These are phyloP conservation scores for Phytopythium aichiense DNA, from an alignment of 352 stramenopile genomes.

Conservation along the genomic window DNA sequence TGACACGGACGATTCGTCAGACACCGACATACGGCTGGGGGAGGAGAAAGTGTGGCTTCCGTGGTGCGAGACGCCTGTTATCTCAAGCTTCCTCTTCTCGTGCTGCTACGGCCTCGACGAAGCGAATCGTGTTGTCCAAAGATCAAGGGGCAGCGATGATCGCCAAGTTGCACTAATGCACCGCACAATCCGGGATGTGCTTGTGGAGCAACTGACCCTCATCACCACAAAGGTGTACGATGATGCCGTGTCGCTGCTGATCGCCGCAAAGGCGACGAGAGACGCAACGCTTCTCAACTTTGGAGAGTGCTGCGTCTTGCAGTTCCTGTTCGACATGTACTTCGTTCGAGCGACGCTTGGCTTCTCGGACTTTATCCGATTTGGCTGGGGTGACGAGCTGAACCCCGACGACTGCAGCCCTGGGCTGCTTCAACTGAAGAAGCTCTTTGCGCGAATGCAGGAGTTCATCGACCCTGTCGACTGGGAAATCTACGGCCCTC, in stretches of 20 bases:
- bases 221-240: slow-evolving; percentile 70
- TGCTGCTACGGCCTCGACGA: slow-evolving; percentile 84
- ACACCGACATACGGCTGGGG: slow-evolving; percentile 34
- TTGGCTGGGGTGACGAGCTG: slow-evolving; percentile 84
- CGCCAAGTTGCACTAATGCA: slow-evolving; percentile 64
- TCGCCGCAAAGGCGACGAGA: slow-evolving; percentile 44
- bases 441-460: slow-evolving; percentile 71
- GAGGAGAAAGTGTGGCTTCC: slow-evolving; percentile 83
- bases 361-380: slow-evolving; percentile 85
- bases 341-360: slow-evolving; percentile 82
- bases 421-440: slow-evolving; percentile 49
- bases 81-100: slow-evolving; percentile 83
- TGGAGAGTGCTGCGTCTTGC: slow-evolving; percentile 77
- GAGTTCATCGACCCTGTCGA: slow-evolving; percentile 86
- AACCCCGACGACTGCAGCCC: slow-evolving; percentile 48
- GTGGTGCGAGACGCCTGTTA: slow-evolving; percentile 76
- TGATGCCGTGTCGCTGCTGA: slow-evolving; percentile 52
- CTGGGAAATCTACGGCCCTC: slow-evolving; percentile 86
- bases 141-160: slow-evolving; percentile 26
- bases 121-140: slow-evolving; percentile 61
- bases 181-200: slow-evolving; percentile 52
- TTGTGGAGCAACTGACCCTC: slow-evolving; percentile 78
- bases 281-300: slow-evolving; percentile 66
- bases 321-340: slow-evolving; percentile 90
- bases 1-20: slow-evolving; percentile 34